Evolutionary conservation across 1,284 basidiomycete species (phyloP).

Genomic region (Tilletia walkeri): DNA sequence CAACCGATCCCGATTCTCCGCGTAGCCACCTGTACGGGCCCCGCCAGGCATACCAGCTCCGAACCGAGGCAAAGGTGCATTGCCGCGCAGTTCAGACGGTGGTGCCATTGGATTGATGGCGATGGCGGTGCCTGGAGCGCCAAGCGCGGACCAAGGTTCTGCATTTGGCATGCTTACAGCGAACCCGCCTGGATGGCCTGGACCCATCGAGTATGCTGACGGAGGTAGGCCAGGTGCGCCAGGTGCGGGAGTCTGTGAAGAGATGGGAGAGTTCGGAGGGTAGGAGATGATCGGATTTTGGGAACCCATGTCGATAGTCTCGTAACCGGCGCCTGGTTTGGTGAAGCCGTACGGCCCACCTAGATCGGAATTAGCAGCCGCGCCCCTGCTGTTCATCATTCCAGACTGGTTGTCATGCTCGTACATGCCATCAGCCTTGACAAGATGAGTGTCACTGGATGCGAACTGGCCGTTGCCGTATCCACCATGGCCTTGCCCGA

Average conservation of each 20-base stretch:
- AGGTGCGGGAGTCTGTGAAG: not conserved
- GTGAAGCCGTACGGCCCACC: not conserved
- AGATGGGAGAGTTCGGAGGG: not conserved
- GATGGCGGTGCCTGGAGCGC: conserved; percentile 16
- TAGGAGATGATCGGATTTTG: conserved; percentile 15
- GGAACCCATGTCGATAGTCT: conserved; percentile 16
- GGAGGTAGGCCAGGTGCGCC: conserved; percentile 4
- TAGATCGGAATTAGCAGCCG: not conserved
- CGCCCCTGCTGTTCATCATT: not conserved
- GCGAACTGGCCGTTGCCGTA: not conserved
- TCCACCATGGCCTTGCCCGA: not conserved
- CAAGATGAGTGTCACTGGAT: conserved; percentile 9
- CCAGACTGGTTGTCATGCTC: conserved; percentile 6
- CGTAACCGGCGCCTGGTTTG: conserved; percentile 2
- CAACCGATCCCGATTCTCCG: conserved; percentile 21
- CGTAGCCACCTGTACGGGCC: conserved; percentile 13
- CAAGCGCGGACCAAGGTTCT: conserved; percentile 1
- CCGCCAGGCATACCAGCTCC: conserved; percentile 7
- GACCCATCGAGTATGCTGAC: not conserved
- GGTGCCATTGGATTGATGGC: conserved; percentile 9
- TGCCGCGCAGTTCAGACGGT: not conserved
- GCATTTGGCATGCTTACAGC: not conserved
- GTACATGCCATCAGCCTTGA: conserved; percentile 3
- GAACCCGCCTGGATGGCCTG: not conserved
- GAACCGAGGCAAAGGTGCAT: not conserved